These are phyloP conservation scores for Sungouiozyma intestinalis DNA, from an alignment of 805 yeast species.

Conservation along the genomic window DNA sequence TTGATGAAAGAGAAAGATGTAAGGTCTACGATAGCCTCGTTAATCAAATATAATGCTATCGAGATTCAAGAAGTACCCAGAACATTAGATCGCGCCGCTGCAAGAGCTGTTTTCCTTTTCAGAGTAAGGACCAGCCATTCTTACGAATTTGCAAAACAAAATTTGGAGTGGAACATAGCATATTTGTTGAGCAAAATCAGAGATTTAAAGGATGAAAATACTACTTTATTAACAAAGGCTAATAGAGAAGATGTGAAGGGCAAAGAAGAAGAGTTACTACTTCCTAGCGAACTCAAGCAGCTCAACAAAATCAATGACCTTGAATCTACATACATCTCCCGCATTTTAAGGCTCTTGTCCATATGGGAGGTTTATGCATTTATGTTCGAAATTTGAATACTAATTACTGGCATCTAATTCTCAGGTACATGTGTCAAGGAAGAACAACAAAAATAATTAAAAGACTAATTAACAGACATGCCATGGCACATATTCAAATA, in stretches of 20 bases:
- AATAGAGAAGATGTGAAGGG: constrained; percentile 87
- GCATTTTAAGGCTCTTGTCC: constrained; percentile 44
- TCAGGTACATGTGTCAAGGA: too few species aligned
- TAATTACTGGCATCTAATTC: too few species aligned
- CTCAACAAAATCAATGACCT: constrained; percentile 48
- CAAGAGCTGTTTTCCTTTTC: constrained; percentile 76
- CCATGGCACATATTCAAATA: not conserved
- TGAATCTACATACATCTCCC: constrained; percentile 45
- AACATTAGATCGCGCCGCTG: constrained; percentile 83
- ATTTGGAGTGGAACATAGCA: constrained; percentile 37
- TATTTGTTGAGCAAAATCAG: constrained; percentile 44
- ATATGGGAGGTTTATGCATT: constrained; percentile 45
- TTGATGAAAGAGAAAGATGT: constrained; percentile 69
- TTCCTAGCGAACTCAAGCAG: constrained; percentile 67
- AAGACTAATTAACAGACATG: too few species aligned
- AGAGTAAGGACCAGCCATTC: constrained; percentile 51
- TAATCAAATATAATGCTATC: constrained; percentile 59
- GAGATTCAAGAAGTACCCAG: constrained; percentile 93
- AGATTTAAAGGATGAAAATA: constrained; percentile 45
- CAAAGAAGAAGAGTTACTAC: constrained; percentile 59
- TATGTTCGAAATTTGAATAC: constrained; percentile 1
- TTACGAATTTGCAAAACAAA: constrained; percentile 37
- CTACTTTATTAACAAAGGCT: constrained; percentile 64
- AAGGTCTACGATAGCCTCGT: constrained; percentile 54
- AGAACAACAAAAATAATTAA: too few species aligned